Evolutionary conservation across 1,284 basidiomycete species (phyloP), one percentile per base, ranked within the genome.

Genomic region (Bondarzewia mesenterica): DNA sequence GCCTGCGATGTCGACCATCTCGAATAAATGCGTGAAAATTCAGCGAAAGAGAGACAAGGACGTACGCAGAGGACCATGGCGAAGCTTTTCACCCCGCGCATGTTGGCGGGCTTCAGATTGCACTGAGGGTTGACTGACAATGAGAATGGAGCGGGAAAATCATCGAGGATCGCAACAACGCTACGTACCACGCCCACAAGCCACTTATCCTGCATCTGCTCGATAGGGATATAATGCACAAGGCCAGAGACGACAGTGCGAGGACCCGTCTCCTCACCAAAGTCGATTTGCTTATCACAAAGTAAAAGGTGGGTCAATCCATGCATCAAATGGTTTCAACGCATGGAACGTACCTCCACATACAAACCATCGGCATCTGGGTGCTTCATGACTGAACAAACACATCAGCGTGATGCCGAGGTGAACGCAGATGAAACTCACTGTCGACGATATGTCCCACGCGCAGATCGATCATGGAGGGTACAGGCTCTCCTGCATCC

Each of bases 51-150:
- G 18, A 4, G 7, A 42, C 15, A 46, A 12, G 2, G 2, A 64
- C 85, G 43, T 66, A 91, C 91, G 59, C 85, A 89, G 54, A 98
- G 82, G 27, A 98, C 87, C 94, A 98, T 97, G 23, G 91, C 94
- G 59, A 88, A 93, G 53, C 91, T 94, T 71, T 95, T 96, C 56
- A 97, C 82, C 4, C 94, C 94, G 50, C 94, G 82, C 93, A 98
- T 96, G 57, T 76, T 87, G 15, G 89, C 94, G 5, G 93, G 94
- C 67, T 98, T 97, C 52, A 98, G 69, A 66, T 97, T 97, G 68
- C 92, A 93, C 85, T 89, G 51, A 4, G 7, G 51, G 3, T 47
- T 42, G 35, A 21, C 5, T 36, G 12, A 49, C 38, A 21, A 41
- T 45, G 43, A 26, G n/a, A n/a, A n/a, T n/a, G n/a, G n/a, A n/a